phyloP scores from a whole-genome alignment of 176 grass and related monocot genomes.

The Oryza glaberrima region DNA sequence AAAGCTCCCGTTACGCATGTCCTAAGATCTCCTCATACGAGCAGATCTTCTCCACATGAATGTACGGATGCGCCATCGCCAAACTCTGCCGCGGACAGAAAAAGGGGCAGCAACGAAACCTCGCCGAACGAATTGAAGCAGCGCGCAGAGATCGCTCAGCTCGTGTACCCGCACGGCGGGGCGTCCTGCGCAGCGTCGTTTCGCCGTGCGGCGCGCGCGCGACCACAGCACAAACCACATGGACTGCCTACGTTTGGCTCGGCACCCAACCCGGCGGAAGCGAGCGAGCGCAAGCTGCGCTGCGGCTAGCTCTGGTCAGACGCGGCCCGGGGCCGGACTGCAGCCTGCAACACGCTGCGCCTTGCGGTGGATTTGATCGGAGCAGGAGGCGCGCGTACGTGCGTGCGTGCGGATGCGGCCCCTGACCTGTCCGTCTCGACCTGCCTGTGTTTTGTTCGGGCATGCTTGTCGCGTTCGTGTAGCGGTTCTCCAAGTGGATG shows the following conservation, averaged over 20 bases:
- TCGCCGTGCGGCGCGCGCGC: too few species aligned
- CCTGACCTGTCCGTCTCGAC: background rate
- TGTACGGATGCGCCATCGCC: background rate
- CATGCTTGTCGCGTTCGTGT: conserved; percentile 8
- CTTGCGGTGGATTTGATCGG: conserved; percentile 16
- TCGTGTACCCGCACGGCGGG: too few species aligned
- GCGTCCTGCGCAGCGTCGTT: too few species aligned
- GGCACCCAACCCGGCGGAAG: background rate
- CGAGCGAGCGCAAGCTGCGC: too few species aligned
- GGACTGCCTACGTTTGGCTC: background rate
- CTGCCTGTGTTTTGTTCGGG: conserved; percentile 22
- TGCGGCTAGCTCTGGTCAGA: background rate
- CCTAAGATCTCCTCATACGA: background rate
- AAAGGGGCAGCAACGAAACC: too few species aligned
- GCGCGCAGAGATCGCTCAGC: too few species aligned
- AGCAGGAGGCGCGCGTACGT: background rate
- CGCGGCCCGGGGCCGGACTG: background rate
- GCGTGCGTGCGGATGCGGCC: background rate
- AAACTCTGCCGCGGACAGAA: background rate
- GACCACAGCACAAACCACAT: too few species aligned
- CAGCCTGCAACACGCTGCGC: background rate
- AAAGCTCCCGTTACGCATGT: background rate
- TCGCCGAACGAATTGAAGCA: too few species aligned
- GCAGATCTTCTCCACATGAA: background rate
- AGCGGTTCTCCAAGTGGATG: conserved; percentile 36